A percentile compares a stretch with the other conserved stretches of the same genome.
Conservation (phyloP, 1,284 basidiomycete genomes). For the Moniliella sp. region DNA sequence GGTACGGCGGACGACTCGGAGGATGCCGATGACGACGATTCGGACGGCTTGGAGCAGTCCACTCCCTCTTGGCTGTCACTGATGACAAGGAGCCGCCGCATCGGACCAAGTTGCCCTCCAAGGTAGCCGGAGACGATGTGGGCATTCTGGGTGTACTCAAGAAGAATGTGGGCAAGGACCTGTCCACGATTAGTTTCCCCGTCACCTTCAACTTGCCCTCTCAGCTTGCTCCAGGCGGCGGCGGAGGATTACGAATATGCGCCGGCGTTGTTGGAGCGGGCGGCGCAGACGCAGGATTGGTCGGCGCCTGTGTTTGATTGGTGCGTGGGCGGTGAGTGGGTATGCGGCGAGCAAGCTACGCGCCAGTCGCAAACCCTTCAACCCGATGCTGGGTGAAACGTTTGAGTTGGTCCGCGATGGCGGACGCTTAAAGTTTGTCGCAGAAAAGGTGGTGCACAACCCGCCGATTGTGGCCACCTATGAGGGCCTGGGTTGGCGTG, state of each 20-base stretch:
- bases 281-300: conserved; percentile 8
- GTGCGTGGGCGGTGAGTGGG: conserved; percentile 26
- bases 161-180: conserved; percentile 50
- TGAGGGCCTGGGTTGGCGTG: conserved; percentile 27
- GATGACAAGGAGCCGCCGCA: too few species aligned
- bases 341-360: conserved; percentile 28
- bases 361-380: conserved; percentile 30
- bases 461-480: conserved; percentile 27
- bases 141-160: conserved; percentile 65
- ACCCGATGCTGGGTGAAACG: conserved; percentile 31
- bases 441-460: conserved; percentile 32
- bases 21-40: too few species aligned
- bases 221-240: conserved; percentile 26
- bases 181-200: conserved; percentile 32
- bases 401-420: conserved; percentile 30
- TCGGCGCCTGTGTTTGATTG: conserved; percentile 21
- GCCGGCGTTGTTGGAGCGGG: conserved; percentile 23
- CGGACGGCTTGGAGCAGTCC: too few species aligned
- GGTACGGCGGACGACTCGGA: too few species aligned
- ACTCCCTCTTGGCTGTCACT: too few species aligned
- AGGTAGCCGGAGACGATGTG: conserved; percentile 51
- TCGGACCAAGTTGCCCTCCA: too few species aligned
- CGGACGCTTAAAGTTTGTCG: conserved; percentile 20
- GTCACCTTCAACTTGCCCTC: conserved; percentile 34
- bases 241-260: conserved; percentile 34